Evolutionary conservation across 2,329 filamentous ascomycete species (phyloP).

Genomic region (Orbilia blumenaviensis): DNA sequence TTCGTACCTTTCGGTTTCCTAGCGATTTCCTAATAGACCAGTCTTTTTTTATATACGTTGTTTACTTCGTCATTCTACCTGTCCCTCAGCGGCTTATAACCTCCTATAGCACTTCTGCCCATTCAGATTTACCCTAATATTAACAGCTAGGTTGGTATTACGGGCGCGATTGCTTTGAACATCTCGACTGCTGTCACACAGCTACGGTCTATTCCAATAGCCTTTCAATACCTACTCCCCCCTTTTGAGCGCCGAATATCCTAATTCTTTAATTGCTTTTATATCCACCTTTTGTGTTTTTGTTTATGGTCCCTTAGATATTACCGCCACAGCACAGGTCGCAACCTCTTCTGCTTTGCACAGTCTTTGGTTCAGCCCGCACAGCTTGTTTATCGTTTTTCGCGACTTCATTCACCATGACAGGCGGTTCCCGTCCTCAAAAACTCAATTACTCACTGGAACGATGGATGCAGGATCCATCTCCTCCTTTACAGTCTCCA

Average conservation of each 20-base stretch:
- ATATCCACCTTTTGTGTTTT: neutral
- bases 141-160: conserved; percentile 49
- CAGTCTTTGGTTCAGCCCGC: conserved; percentile 9
- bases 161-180: conserved; percentile 37
- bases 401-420: conserved; percentile 26
- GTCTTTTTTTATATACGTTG: too few species aligned
- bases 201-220: conserved; percentile 23
- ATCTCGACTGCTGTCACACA: neutral
- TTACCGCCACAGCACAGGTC: neutral
- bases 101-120: neutral
- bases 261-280: conserved; percentile 1
- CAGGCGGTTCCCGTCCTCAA: conserved; percentile 48
- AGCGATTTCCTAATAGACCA: conserved; percentile 5
- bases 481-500: conserved; percentile 52
- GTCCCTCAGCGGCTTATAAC: neutral
- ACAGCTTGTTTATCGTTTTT: conserved; percentile 17
- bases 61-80: neutral
- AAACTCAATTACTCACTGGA: conserved; percentile 55
- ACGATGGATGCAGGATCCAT: conserved; percentile 54
- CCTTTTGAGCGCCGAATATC: too few species aligned
- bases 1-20: conserved; percentile 1
- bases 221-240: neutral
- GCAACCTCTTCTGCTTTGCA: neutral
- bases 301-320: neutral
- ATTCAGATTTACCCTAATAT: conserved; percentile 20